A percentile compares a stretch with the other conserved stretches of the same genome.
phyloP scores from a whole-genome alignment of 768 basidiomycete genomes.

The Leccinum fibrillosum region DNA sequence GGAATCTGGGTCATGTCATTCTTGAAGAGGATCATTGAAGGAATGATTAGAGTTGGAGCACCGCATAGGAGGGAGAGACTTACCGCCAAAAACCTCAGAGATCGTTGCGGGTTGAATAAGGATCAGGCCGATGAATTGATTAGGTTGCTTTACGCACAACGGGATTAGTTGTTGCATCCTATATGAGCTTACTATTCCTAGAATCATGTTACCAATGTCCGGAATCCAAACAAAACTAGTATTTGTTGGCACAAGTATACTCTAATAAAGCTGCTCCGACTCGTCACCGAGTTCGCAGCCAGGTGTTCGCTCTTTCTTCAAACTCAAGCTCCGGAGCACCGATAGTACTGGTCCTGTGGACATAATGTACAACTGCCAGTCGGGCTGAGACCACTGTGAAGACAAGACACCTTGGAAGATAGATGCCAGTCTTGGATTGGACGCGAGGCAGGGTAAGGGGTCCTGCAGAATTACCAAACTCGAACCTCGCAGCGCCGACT shows the following conservation, averaged over 20 bases:
- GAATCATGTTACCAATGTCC: background rate
- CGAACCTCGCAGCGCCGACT: background rate
- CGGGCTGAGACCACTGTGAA: background rate
- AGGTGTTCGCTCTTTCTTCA: no score
- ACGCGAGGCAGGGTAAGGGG: background rate
- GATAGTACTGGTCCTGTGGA: background rate
- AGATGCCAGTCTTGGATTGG: background rate
- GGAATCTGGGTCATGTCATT: slow-evolving; percentile 23
- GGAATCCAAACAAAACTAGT: background rate
- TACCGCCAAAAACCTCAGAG: slow-evolving; percentile 8
- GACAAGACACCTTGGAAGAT: background rate
- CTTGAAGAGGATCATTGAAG: slow-evolving; percentile 16
- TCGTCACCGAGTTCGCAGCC: background rate
- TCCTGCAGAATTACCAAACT: slow-evolving; percentile 1
- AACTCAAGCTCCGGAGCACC: no score
- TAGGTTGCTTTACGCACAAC: slow-evolving; percentile 5
- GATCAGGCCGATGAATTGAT: slow-evolving; percentile 20
- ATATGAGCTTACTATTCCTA: background rate
- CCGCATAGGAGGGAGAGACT: slow-evolving; percentile 10
- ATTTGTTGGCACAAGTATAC: background rate
- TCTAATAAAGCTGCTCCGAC: background rate
- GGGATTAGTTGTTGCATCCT: background rate
- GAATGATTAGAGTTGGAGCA: slow-evolving; percentile 9
- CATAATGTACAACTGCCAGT: background rate
- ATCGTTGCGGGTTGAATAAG: slow-evolving; percentile 15